phyloP scores from a whole-genome alignment of 495 filamentous ascomycete species.

The Podospora tetraspora region DNA sequence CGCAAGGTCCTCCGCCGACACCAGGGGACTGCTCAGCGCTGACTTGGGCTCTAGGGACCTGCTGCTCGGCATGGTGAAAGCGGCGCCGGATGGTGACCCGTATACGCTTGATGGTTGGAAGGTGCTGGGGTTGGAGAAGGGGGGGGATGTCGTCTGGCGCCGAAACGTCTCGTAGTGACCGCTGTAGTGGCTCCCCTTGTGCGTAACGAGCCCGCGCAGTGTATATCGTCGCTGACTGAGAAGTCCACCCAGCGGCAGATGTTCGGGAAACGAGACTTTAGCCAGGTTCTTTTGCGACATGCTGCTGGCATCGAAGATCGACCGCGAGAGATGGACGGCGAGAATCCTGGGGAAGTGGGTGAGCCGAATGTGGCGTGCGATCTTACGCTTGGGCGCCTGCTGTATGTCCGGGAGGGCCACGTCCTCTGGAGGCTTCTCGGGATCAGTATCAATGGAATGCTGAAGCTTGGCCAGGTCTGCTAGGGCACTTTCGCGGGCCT shows the following conservation, averaged over 20 bases:
- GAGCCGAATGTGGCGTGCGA: constrained; percentile 80
- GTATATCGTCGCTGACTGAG: constrained; percentile 74
- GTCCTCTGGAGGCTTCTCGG: constrained; percentile 65
- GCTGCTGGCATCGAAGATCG: constrained; percentile 70
- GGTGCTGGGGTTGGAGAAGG: constrained; percentile 74
- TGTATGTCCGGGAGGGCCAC: constrained; percentile 70
- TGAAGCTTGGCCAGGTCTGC: constrained; percentile 51
- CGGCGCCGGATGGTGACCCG: constrained; percentile 46
- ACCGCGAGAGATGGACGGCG: constrained; percentile 86
- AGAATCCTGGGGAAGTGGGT: constrained; percentile 81
- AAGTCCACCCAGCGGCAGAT: constrained; percentile 71
- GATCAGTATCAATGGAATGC: constrained; percentile 63
- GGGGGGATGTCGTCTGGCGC: constrained; percentile 63
- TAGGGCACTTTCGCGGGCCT: constrained; percentile 39
- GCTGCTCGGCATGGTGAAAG: constrained; percentile 40
- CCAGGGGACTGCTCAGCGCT: constrained; percentile 31
- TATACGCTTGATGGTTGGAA: constrained; percentile 67
- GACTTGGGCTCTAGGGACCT: constrained; percentile 20
- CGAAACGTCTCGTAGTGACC: constrained; percentile 97
- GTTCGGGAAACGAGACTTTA: constrained; percentile 87
- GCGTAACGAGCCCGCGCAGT: constrained; percentile 80
- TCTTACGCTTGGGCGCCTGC: constrained; percentile 70
- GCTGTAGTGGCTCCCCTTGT: constrained; percentile 92
- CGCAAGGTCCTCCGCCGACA: constrained; percentile 37
- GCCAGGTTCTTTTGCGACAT: constrained; percentile 87